These are phyloP conservation scores for Eucalyptus pauciflora DNA, from an alignment of 345 rosid genomes.

Conservation along the genomic window DNA sequence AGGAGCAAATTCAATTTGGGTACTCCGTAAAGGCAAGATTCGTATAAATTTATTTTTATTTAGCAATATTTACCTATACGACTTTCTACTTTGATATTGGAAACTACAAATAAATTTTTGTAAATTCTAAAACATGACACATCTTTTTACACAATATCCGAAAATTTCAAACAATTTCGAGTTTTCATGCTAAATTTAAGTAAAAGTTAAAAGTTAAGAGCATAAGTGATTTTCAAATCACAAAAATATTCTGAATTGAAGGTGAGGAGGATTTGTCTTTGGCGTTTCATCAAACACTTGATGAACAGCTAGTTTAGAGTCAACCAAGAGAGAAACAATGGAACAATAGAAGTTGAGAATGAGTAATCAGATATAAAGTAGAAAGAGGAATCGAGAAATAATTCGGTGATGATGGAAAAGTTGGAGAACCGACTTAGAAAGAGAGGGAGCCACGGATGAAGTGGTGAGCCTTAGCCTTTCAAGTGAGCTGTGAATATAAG, in stretches of 20 bases:
- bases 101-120: neutral
- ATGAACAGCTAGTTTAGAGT: too few relatives aligned
- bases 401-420: too few relatives aligned
- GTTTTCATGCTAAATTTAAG: neutral
- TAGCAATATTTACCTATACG: neutral
- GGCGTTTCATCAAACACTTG: too few relatives aligned
- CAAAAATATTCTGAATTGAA: neutral
- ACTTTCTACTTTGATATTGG: neutral
- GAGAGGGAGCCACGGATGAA: too few relatives aligned
- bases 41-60: neutral
- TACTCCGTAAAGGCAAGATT: neutral
- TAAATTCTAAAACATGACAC: neutral
- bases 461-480: rapidly evolving
- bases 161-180: neutral
- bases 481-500: too few relatives aligned
- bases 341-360: too few relatives aligned
- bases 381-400: too few relatives aligned
- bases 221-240: neutral
- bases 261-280: too few relatives aligned
- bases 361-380: too few relatives aligned
- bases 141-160: neutral
- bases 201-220: neutral
- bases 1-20: neutral
- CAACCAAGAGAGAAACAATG: too few relatives aligned
- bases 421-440: rapidly evolving